These are phyloP conservation scores for Suillus subluteus DNA, from an alignment of 768 basidiomycete species.

Conservation along the genomic window DNA sequence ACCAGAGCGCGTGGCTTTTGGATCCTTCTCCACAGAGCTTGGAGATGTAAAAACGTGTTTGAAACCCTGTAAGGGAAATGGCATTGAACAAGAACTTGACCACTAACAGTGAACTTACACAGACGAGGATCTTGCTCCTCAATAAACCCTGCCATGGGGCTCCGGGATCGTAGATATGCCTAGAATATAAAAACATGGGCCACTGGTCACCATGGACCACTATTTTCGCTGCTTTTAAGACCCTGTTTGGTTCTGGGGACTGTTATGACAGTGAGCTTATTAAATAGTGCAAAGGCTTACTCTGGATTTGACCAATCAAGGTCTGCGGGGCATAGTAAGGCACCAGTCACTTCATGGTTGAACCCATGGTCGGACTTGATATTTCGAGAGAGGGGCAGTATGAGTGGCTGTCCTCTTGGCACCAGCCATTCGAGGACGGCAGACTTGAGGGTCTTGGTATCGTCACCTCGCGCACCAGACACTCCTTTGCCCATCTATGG, in stretches of 20 bases:
- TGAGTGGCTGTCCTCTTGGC: no score
- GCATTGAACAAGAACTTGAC: not conserved
- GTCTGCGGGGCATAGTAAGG: no score
- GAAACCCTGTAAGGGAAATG: not conserved
- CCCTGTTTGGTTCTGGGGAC: not conserved
- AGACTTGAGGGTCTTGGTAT: not conserved
- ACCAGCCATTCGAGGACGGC: not conserved
- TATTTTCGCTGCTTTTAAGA: not conserved
- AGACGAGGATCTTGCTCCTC: not conserved
- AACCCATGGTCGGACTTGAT: no score
- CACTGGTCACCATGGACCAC: not conserved
- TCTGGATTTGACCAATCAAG: not conserved
- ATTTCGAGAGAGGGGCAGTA: no score
- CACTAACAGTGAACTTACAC: not conserved
- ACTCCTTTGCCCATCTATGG: no score
- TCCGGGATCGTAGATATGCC: not conserved
- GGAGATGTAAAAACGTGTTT: not conserved
- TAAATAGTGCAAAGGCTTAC: not conserved
- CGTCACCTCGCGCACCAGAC: no score
- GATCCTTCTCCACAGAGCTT: no score
- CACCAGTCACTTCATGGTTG: no score
- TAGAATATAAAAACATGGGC: not conserved
- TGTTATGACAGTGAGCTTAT: not conserved
- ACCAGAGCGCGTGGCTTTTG: no score
- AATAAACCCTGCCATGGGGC: not conserved